Conservation (phyloP, 192 early-diverging fungal genomes). For the Coemansia sp. region DNA sequence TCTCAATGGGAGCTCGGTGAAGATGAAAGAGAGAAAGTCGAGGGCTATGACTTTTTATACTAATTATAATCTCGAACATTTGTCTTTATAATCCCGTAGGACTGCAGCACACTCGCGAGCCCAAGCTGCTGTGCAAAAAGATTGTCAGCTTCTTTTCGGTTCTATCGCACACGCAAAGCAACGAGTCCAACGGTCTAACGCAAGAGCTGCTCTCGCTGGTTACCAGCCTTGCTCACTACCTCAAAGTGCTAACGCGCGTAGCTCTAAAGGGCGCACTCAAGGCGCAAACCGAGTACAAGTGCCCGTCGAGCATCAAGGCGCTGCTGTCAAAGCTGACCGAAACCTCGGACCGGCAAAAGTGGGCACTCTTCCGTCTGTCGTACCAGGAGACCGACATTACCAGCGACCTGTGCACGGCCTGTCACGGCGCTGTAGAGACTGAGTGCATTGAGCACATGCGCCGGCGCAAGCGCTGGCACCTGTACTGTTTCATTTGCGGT, state of each 20-base stretch:
- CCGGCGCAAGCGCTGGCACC: conserved; percentile 72
- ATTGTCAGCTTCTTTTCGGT: conserved; percentile 94
- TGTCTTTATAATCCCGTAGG: conserved; percentile 12
- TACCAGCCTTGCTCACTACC: conserved; percentile 84
- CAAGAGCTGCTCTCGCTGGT: conserved; percentile 87
- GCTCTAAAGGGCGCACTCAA: conserved; percentile 85
- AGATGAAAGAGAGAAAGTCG: background rate
- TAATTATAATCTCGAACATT: background rate
- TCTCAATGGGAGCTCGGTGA: background rate
- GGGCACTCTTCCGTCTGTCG: conserved; percentile 39
- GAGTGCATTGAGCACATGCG: conserved; percentile 70
- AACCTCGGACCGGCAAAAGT: conserved; percentile 57
- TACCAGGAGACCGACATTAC: conserved; percentile 62
- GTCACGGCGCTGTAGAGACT: conserved; percentile 79
- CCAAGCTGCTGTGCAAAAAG: conserved; percentile 93
- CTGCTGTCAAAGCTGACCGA: conserved; percentile 80
- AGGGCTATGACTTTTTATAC: background rate
- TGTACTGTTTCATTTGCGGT: conserved; percentile 78
- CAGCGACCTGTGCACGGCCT: conserved; percentile 78
- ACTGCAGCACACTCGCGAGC: conserved; percentile 79
- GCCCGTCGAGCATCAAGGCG: conserved; percentile 49
- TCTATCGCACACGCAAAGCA: conserved; percentile 69
- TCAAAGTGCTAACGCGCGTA: conserved; percentile 87
- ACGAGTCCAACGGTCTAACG: conserved; percentile 58
- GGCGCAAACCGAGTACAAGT: conserved; percentile 54